Percentiles rank a stretch among this genome's conserved stretches.
These are phyloP conservation scores for Sporothrix sp. DNA, from an alignment of 2,329 filamentous ascomycete species.

Conservation along the genomic window DNA sequence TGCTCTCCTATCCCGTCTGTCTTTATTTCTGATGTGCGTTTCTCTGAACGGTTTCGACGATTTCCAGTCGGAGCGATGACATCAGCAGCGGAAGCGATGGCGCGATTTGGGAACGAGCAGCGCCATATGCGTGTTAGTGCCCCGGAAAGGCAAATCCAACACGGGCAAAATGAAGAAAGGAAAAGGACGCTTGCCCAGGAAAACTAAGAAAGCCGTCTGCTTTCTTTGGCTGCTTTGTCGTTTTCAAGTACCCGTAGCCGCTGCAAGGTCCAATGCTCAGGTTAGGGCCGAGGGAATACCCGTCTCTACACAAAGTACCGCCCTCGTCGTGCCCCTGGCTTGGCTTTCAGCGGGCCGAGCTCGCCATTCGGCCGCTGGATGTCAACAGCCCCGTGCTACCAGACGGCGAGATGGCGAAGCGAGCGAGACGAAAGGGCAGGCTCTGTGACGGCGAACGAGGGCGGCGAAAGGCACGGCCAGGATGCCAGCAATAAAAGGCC, in stretches of 20 bases:
- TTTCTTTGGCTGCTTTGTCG: too few relatives aligned
- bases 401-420: slow-evolving; percentile 7
- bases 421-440: neutral
- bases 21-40: neutral
- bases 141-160: neutral
- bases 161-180: neutral
- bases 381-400: slow-evolving; percentile 13
- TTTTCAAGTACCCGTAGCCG: too few relatives aligned
- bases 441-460: neutral
- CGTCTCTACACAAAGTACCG: too few relatives aligned
- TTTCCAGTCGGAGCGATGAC: too few relatives aligned
- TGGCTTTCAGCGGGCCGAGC: slow-evolving; percentile 12
- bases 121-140: slow-evolving; percentile 2
- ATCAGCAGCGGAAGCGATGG: slow-evolving; percentile 23
- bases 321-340: too few relatives aligned
- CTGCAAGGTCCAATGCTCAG: too few relatives aligned
- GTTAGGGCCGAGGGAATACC: too few relatives aligned
- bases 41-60: too few relatives aligned
- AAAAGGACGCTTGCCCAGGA: neutral
- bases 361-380: slow-evolving; percentile 15
- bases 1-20: neutral
- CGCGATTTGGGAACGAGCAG: slow-evolving; percentile 25
- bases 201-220: too few relatives aligned
- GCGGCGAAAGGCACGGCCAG: neutral
- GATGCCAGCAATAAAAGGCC: neutral